Evolutionary conservation across 192 early-diverging fungal species (phyloP), one percentile per base, ranked within the genome.

Genomic region (Pecoramyces ruminantium): DNA sequence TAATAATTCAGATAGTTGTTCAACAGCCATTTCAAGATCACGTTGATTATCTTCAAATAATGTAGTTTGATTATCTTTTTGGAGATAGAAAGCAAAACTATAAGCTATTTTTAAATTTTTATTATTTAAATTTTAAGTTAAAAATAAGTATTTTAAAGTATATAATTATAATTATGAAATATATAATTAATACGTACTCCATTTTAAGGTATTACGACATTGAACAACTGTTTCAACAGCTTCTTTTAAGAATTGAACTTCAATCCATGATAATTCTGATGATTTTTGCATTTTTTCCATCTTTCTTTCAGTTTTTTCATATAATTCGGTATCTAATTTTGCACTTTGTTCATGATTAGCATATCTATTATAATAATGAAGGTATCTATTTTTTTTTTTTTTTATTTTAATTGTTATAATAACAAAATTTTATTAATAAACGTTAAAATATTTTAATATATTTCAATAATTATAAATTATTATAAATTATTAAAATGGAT

Each of bases 11-110:
- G 93, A 94, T 78, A 99, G 88, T 77, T 93, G 89, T 87, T 99
- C 98, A 18, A 96, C 95, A 25, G 97, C 96, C 91, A 98, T 95
- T 85, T 99, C 96, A n/a, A 99, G 85, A 82, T 98, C 96, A 9
- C 93, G 89, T 89, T 99, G 98, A 86, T 99, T 98, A 85, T 98
- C 94, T 85, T 98, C 96, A 87, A 98, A 99, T 30, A 99, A 85
- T 16, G 88, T 92, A 21, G 96, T 97, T 83, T 92, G 86, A 87
- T 98, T 98, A 82, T 91, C 90, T 38, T 92, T 87, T 17, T 85
- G 83, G 83, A 99, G 90, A 82, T 97, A 99, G 86, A 94, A 99
- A 0, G 96, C 98, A 85, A 99, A 94, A 13, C 92, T 93, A 85
- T 98, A 99, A 0, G 97, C 42, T 51, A 51, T 51, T 21, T 1